Evolutionary conservation across 2,329 filamentous ascomycete genomes (phyloP).

Genomic region (Chaetomium globosum): DNA sequence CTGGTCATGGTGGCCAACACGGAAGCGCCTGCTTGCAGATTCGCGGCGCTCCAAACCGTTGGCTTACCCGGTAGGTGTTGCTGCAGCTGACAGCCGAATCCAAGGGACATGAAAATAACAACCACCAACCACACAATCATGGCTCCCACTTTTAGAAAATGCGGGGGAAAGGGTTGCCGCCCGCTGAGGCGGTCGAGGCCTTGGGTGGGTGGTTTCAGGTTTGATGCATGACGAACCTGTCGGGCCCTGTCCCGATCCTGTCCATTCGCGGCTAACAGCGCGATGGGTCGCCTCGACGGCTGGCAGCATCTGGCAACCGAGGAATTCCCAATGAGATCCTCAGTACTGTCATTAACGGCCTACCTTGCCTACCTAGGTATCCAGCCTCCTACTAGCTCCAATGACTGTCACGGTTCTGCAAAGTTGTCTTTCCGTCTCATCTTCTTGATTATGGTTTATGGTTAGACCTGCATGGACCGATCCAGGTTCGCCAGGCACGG

Average conservation of each 20-base stretch:
- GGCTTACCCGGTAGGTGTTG: not conserved
- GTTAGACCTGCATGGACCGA: too few species aligned
- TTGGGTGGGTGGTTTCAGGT: not conserved
- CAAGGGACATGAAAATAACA: too few species aligned
- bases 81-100: not conserved
- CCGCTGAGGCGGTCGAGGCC: not conserved
- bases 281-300: not conserved
- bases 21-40: too few species aligned
- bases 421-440: too few species aligned
- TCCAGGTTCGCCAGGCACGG: too few species aligned
- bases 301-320: not conserved
- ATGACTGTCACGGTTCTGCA: too few species aligned
- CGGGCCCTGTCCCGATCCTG: not conserved
- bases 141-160: not conserved
- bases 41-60: too few species aligned
- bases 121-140: not conserved
- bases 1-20: not conserved
- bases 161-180: not conserved
- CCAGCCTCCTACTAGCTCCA: too few species aligned
- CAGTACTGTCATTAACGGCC: too few species aligned
- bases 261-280: not conserved
- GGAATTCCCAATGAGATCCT: too few species aligned
- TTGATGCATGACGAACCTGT: conserved; percentile 6
- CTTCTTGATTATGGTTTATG: too few species aligned
- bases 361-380: too few species aligned